Base-by-base conservation (phyloP, 306 rosid genomes). In the Senna tora region DNA sequence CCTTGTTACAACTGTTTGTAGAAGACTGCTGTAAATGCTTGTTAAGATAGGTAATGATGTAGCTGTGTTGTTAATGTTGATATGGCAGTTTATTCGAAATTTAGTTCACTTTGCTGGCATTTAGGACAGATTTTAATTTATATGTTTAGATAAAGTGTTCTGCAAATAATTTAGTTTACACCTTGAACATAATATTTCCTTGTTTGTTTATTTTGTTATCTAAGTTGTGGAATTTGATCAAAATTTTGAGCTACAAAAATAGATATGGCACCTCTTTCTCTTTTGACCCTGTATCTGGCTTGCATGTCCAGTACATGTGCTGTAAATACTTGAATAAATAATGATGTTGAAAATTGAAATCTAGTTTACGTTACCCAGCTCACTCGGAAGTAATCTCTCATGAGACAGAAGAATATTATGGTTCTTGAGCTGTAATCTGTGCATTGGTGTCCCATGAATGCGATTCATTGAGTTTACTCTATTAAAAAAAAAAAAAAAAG, bases 31-130 rank as follows among this genome's bases (percentile, higher is more conserved):
- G 36, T 9, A 20, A 71, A 52, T 69, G 74, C 69, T 9, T 77
- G 71, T 81, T 72, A 74, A 79, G 38, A 2, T 62, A 16, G 77
- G 71, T 52, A 46, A 67, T 49, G 67, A 77, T 51, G 61, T 41
- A 75, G 75, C 80, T 75, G 79, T 87, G 82, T 82, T 81, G 75
- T 75, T 7, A 67, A 42, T 71, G n/a, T 25, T 25, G 30, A 25
- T 25, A 34, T 20, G 10, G 59, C 2, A 15, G 57, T 69, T 57
- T 49, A 16, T 74, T 79, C 16, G 19, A n/a, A 60, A 42, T 38
- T 47, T 13, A 20, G 22, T 69, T 69, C 0, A 34, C 60, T 62
- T 65, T 56, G 49, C 47, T 5, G 32, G 41, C 54, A 51, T 57
- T 39, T 4, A 75, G 67, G 67, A 34, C 22, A n/a, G 45, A 46